These are phyloP conservation scores for Naganishia onofrii DNA, from an alignment of 768 basidiomycete genomes.

Conservation along the genomic window DNA sequence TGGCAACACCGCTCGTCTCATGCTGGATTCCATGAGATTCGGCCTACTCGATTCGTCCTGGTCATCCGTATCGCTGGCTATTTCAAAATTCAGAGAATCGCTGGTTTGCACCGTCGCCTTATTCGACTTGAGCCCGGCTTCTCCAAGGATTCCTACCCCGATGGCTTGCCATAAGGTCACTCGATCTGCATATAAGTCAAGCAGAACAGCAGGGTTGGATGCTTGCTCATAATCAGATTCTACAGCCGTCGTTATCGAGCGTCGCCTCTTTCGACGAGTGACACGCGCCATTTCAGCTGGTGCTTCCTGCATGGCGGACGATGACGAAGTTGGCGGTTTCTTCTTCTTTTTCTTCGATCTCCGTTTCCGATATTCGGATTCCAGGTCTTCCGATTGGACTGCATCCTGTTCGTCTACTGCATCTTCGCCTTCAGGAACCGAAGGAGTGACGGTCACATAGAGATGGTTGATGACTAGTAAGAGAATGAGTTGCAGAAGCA, in stretches of 20 bases:
- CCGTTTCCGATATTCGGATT: not conserved
- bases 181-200: conserved; percentile 2
- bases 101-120: not conserved
- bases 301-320: not conserved
- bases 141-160: not conserved
- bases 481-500: conserved; percentile 13
- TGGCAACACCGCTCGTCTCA: not conserved
- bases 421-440: not conserved
- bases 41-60: not conserved
- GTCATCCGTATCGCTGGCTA: conserved; percentile 1
- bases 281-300: not conserved
- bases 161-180: conserved; percentile 6
- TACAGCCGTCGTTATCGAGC: not conserved
- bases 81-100: not conserved
- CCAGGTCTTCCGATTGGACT: not conserved
- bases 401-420: not conserved
- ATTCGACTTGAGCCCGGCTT: not conserved
- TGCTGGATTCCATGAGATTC: not conserved
- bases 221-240: not conserved
- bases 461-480: not conserved
- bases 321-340: not conserved
- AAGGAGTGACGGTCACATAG: not conserved
- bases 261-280: not conserved
- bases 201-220: not conserved
- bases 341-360: conserved; percentile 4